Percentiles rank a stretch among this genome's conserved stretches.
These are phyloP conservation scores for Drosera spatulata DNA, from an alignment of 179 eudicot genomes.

Conservation along the genomic window DNA sequence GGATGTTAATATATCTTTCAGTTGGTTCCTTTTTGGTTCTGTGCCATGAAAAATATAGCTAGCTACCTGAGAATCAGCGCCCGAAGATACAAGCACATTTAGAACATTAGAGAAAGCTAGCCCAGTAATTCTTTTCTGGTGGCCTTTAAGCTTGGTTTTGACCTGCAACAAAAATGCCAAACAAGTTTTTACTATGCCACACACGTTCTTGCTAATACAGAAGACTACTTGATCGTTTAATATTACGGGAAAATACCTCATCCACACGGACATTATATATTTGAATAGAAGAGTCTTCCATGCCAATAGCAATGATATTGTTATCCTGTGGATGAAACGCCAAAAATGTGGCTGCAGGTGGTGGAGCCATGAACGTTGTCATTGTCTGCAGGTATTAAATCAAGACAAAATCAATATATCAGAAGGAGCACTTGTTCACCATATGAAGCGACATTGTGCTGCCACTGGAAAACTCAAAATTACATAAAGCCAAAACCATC, in stretches of 20 bases:
- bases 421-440: neutral
- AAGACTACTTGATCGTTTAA: neutral
- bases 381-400: constrained; percentile 50
- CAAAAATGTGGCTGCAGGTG: constrained; percentile 83
- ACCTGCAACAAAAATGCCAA: constrained; percentile 28
- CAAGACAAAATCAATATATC: neutral
- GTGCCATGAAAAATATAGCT: no score
- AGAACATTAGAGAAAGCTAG: constrained; percentile 73
- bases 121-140: constrained; percentile 85
- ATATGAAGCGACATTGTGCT: neutral
- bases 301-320: constrained; percentile 84
- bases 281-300: constrained; percentile 89
- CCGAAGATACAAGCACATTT: constrained; percentile 84
- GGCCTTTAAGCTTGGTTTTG: constrained; percentile 77
- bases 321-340: constrained; percentile 91
- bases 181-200: no score
- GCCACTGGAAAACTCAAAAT: no score
- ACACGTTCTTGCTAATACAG: no score
- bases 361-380: constrained; percentile 90
- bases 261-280: constrained; percentile 83
- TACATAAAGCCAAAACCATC: no score
- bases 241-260: constrained; percentile 34
- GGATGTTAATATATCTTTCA: no score
- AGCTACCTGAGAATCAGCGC: constrained; percentile 90
- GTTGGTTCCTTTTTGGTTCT: no score